phyloP scores from a whole-genome alignment of 1,284 basidiomycete genomes.

The Marasmius fiardii region DNA sequence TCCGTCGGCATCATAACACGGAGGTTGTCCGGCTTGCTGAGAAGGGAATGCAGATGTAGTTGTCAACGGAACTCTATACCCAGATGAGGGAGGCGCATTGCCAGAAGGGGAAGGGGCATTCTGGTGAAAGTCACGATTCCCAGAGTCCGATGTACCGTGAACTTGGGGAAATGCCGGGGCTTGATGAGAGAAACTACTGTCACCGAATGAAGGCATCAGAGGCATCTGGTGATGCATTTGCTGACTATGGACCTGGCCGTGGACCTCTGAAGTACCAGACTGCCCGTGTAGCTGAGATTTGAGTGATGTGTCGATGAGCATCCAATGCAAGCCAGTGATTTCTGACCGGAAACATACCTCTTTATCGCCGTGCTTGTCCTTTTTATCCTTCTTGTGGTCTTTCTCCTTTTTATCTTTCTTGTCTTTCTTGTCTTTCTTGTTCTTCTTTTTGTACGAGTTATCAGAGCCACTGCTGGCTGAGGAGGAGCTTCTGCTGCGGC shows the following conservation, averaged over 20 bases:
- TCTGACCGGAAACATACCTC: too few species aligned
- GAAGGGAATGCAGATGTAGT: conserved; percentile 45
- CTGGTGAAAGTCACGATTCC: too few species aligned
- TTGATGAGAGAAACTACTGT: not conserved
- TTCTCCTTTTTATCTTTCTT: conserved; percentile 6
- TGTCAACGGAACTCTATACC: conserved; percentile 56
- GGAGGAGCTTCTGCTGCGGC: conserved; percentile 8
- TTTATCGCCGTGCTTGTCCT: not conserved
- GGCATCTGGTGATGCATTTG: conserved; percentile 4
- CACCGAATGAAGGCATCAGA: not conserved
- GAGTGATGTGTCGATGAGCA: too few species aligned
- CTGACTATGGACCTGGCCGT: not conserved
- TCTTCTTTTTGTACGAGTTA: not conserved
- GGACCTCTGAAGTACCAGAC: not conserved
- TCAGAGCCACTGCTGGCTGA: conserved; percentile 7
- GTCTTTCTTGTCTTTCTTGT: conserved; percentile 5
- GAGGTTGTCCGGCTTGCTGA: conserved; percentile 40
- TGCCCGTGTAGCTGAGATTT: not conserved
- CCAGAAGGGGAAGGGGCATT: not conserved
- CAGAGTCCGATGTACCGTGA: not conserved
- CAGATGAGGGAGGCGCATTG: conserved; percentile 42
- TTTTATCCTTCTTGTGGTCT: conserved; percentile 1
- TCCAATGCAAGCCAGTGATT: too few species aligned
- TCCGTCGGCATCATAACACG: conserved; percentile 51
- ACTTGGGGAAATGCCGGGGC: not conserved